Evolutionary conservation across 106 monocot species (phyloP).

Genomic region (Dioscorea alata): DNA sequence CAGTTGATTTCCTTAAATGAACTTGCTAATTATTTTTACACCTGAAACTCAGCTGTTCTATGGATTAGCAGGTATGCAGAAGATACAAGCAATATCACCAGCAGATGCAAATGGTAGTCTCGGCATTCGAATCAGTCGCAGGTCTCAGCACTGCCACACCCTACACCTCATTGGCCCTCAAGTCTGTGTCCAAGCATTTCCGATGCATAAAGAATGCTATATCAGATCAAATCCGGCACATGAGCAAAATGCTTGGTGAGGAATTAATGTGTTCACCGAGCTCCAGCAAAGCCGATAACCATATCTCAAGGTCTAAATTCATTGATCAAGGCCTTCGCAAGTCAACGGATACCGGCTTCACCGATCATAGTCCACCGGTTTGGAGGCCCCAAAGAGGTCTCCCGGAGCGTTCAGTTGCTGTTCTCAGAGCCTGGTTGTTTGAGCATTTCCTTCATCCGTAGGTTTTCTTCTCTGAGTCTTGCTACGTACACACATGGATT

Average conservation of each 20-base stretch:
- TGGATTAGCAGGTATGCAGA: constrained; percentile 35
- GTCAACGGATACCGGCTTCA: constrained; percentile 23
- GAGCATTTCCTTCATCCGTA: constrained; percentile 80
- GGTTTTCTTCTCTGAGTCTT: constrained; percentile 4
- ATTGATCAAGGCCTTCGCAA: constrained; percentile 22
- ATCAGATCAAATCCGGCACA: constrained; percentile 37
- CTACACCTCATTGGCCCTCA: constrained; percentile 46
- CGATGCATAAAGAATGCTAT: constrained; percentile 43
- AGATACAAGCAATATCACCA: constrained; percentile 80
- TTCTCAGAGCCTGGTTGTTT: constrained; percentile 57
- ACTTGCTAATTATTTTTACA: no score
- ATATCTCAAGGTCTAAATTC: constrained; percentile 17
- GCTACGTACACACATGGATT: neutral
- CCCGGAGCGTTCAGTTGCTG: constrained; percentile 57
- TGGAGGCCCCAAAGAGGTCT: constrained; percentile 70
- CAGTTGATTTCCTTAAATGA: no score
- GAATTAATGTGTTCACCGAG: constrained; percentile 27
- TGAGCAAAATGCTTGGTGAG: constrained; percentile 46
- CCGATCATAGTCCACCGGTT: constrained; percentile 39
- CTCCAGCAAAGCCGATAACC: constrained; percentile 9
- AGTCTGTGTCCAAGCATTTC: constrained; percentile 56
- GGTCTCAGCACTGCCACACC: constrained; percentile 59
- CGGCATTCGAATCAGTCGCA: constrained; percentile 53
- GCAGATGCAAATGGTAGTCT: constrained; percentile 71
- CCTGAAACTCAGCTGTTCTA: no score